Evolutionary conservation across 2,329 filamentous ascomycete genomes (phyloP), one percentile per base, ranked within the genome.

Genomic region (Akanthomyces muscarius): DNA sequence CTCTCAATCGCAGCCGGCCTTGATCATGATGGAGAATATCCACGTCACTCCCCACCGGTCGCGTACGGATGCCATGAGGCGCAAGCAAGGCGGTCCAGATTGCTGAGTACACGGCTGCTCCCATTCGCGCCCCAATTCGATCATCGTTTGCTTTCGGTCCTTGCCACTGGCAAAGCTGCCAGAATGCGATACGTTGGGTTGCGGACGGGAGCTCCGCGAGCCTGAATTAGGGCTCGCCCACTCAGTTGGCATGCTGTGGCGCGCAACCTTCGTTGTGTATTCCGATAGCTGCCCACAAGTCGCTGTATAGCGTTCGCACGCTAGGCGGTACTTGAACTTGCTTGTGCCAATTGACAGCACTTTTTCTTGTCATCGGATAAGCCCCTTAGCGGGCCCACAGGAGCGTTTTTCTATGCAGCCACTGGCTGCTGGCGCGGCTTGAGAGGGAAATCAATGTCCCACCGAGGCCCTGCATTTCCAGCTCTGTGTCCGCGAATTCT

Each of bases 331-430:
- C n/a, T 61, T 38, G 38, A 52, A 23, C 48, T 61, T 52, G 36
- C 33, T 41, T 14, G 23, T 33, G 28, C 44, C 10, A 23, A 23
- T 52, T n/a, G 50, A 47, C 58, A 47, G 36, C 57, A 33, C 36
- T 52, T 53, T 47, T 59, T 10, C 56, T 60, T 54, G 28, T 41
- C 58, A 61, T 61, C 58, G 58, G 58, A 61, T 61, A 61, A 61
- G 58, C 58, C 58, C 48, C 57, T 50, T 61, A 61, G 58, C 50
- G 58, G 58, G 14, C 28, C 58, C 58, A 61, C 58, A 53, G 14
- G 50, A 51, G 48, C n/a, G 14, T 52, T 38, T 45, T 51, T 53
- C 50, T 61, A 8, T 61, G 41, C 58, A 61, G 58, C 58, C 50
- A 54, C 58, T 45, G 28, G 48, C 58, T 61, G 44, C 13, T 60